Evolutionary conservation across 2,329 filamentous ascomycete genomes (phyloP).

Genomic region (Phoma sp.): DNA sequence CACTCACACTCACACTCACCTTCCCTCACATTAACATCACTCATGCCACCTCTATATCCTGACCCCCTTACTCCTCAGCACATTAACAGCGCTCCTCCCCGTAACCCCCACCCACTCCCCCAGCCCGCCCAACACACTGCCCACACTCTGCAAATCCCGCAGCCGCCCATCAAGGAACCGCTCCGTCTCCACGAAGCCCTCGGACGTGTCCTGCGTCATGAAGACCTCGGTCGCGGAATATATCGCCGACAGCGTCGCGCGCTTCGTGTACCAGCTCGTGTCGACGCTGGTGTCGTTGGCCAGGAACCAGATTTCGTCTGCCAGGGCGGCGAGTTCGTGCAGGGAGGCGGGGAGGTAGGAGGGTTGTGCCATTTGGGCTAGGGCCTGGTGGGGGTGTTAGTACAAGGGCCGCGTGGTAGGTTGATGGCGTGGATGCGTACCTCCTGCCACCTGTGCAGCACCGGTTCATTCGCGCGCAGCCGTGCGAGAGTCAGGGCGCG

Average conservation of each 20-base stretch:
- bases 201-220: conserved; percentile 87
- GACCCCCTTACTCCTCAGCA: conserved; percentile 78
- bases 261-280: conserved; percentile 83
- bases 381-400: conserved; percentile 74
- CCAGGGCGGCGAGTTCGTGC: conserved; percentile 77
- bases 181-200: conserved; percentile 76
- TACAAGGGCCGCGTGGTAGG: too few species aligned
- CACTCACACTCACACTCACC: too few species aligned
- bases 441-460: conserved; percentile 86
- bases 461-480: conserved; percentile 72
- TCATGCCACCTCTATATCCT: not conserved
- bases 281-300: conserved; percentile 84
- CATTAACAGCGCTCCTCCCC: conserved; percentile 75
- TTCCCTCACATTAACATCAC: too few species aligned
- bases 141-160: conserved; percentile 69
- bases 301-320: conserved; percentile 92
- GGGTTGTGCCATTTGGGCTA: conserved; percentile 89
- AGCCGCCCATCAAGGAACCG: conserved; percentile 79
- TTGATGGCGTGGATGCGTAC: conserved; percentile 60
- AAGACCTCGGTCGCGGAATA: conserved; percentile 81
- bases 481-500: conserved; percentile 77
- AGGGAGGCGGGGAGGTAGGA: conserved; percentile 77
- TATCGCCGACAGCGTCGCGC: conserved; percentile 67
- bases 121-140: conserved; percentile 67
- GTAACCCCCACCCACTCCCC: conserved; percentile 85